Conservation (phyloP, 2,329 filamentous ascomycete species). For the Trichoderma breve region DNA sequence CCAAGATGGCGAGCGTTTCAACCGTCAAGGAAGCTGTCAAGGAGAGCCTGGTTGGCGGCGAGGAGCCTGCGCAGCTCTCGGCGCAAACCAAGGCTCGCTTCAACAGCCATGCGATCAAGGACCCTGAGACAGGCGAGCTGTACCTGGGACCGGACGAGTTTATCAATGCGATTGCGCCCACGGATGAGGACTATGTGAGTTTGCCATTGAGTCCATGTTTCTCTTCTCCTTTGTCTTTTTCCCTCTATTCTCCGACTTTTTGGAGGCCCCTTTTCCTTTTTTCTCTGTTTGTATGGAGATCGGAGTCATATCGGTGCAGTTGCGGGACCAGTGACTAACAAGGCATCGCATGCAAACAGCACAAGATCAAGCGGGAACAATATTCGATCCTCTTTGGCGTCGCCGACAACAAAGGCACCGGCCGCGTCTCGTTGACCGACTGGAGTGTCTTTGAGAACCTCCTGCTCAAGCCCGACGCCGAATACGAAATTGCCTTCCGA, state of each 20-base stretch:
- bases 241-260: not conserved
- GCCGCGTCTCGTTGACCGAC: conserved; percentile 75
- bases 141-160: conserved; percentile 86
- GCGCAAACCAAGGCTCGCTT: conserved; percentile 75
- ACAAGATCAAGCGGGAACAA: conserved; percentile 96
- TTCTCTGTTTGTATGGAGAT: not conserved
- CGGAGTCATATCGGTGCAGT: conserved; percentile 13
- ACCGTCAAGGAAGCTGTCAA: conserved; percentile 70
- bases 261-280: not conserved
- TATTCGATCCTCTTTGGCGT: conserved; percentile 91
- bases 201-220: not conserved
- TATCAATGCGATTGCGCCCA: conserved; percentile 83
- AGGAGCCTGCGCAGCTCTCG: conserved; percentile 62
- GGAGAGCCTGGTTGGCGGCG: conserved; percentile 70
- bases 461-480: conserved; percentile 88
- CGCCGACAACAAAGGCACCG: conserved; percentile 74
- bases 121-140: conserved; percentile 71
- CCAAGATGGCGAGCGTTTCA: conserved; percentile 40
- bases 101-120: conserved; percentile 70
- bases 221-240: not conserved
- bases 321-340: conserved; percentile 15
- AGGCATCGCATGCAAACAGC: conserved; percentile 50
- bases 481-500: conserved; percentile 98
- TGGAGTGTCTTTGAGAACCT: conserved; percentile 95
- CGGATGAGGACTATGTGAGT: conserved; percentile 87